A percentile compares a stretch with the other conserved stretches of the same genome.
Conservation (phyloP, 768 basidiomycete species). For the Kwoniella shandongensis region DNA sequence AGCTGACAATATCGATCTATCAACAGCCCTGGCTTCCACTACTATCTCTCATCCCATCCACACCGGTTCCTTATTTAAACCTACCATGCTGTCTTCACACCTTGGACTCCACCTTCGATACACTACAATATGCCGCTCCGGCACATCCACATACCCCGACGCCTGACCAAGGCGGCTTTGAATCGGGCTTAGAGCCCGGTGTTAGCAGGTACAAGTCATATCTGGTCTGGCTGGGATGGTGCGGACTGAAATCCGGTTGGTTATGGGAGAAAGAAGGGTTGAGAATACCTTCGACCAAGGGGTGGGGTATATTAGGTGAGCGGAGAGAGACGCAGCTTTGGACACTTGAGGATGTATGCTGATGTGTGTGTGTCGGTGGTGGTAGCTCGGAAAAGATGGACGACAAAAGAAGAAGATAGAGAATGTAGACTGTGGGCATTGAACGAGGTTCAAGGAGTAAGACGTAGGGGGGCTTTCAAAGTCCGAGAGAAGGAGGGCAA, state of each 20-base stretch:
- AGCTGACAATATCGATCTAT: not conserved
- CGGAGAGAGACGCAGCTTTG: constrained; percentile 14
- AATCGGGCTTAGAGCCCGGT: constrained; percentile 56
- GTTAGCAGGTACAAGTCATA: constrained; percentile 74
- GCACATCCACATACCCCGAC: constrained; percentile 38
- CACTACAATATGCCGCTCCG: constrained; percentile 28
- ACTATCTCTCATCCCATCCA: constrained; percentile 59
- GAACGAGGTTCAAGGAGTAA: constrained; percentile 62
- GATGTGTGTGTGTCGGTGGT: not conserved
- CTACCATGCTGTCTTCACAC: constrained; percentile 77
- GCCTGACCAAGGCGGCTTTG: constrained; percentile 41
- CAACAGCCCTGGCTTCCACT: constrained; percentile 79
- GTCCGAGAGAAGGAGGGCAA: constrained; percentile 53
- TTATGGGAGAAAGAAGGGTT: constrained; percentile 78
- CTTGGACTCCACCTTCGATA: constrained; percentile 70
- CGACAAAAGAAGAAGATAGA: constrained; percentile 43
- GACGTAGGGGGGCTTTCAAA: constrained; percentile 67
- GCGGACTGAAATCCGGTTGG: constrained; percentile 78
- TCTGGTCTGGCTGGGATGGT: constrained; percentile 77
- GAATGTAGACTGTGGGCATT: constrained; percentile 57
- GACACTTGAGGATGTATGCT: no score
- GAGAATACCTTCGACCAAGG: constrained; percentile 88
- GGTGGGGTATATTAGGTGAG: constrained; percentile 87
- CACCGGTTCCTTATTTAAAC: constrained; percentile 51
- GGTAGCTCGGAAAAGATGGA: constrained; percentile 51